These are phyloP conservation scores for Suillus paluster DNA, from an alignment of 768 basidiomycete species.

Conservation along the genomic window DNA sequence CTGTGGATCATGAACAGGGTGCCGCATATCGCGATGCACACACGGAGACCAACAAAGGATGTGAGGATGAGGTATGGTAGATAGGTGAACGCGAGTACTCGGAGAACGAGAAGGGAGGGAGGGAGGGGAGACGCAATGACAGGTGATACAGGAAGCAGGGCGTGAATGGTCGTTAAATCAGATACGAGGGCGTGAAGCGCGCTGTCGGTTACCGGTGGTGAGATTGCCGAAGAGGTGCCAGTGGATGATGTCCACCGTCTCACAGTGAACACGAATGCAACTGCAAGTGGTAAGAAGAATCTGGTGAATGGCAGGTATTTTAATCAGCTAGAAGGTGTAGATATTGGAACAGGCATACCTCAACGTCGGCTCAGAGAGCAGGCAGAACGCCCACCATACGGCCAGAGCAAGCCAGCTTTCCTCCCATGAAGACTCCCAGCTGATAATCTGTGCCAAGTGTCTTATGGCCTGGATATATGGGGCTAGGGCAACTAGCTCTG, in stretches of 20 bases:
- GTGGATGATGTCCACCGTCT: slow-evolving; percentile 29
- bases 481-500: slow-evolving; percentile 63
- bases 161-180: slow-evolving; percentile 68
- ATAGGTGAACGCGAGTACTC: slow-evolving; percentile 59
- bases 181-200: slow-evolving; percentile 58
- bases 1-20: slow-evolving; percentile 63
- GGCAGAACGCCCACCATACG: slow-evolving; percentile 78
- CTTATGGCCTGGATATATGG: slow-evolving; percentile 53
- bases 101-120: slow-evolving; percentile 47
- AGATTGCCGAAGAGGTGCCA: slow-evolving; percentile 15
- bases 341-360: slow-evolving; percentile 41
- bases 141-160: slow-evolving; percentile 51
- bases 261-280: slow-evolving; percentile 45
- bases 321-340: slow-evolving; percentile 13
- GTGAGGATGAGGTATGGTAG: slow-evolving; percentile 71
- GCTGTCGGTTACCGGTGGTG: slow-evolving; percentile 54
- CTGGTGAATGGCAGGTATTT: slow-evolving; percentile 36
- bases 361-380: slow-evolving; percentile 56
- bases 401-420: slow-evolving; percentile 71
- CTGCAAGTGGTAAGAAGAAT: slow-evolving; percentile 59
- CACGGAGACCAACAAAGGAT: slow-evolving; percentile 60
- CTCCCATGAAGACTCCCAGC: slow-evolving; percentile 62
- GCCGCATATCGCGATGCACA: slow-evolving; percentile 63
- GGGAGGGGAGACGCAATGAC: slow-evolving; percentile 34
- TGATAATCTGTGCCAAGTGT: slow-evolving; percentile 49